These are phyloP conservation scores for Leccinum subrobustum DNA, from an alignment of 1,284 basidiomycete species.

Conservation along the genomic window DNA sequence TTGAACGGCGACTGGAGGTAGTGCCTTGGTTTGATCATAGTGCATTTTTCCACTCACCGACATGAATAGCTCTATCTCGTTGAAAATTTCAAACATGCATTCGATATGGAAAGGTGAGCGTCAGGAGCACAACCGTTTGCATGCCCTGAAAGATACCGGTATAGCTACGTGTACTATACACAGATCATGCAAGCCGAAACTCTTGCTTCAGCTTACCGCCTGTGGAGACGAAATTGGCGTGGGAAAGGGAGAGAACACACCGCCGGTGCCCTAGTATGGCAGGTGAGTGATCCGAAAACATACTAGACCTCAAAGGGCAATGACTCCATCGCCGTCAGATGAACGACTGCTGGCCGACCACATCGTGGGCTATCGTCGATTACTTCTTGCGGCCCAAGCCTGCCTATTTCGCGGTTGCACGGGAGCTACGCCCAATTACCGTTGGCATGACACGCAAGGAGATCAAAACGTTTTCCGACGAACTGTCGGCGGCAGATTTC, in stretches of 20 bases:
- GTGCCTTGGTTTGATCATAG: neutral
- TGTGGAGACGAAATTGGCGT: constrained; percentile 77
- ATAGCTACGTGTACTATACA: constrained; percentile 76
- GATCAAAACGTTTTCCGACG: constrained; percentile 54
- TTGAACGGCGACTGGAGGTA: constrained; percentile 68
- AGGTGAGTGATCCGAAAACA: constrained; percentile 41
- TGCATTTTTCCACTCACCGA: constrained; percentile 4
- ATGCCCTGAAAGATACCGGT: constrained; percentile 4
- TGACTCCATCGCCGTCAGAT: constrained; percentile 40
- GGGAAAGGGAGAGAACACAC: constrained; percentile 71
- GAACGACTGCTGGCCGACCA: constrained; percentile 82
- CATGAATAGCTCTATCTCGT: constrained; percentile 69
- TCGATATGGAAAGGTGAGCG: constrained; percentile 56
- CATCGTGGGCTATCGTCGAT: constrained; percentile 78
- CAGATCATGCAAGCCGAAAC: constrained; percentile 85
- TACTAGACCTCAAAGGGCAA: neutral
- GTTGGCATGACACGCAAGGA: constrained; percentile 83
- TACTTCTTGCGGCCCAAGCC: constrained; percentile 79
- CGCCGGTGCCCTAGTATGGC: constrained; percentile 80
- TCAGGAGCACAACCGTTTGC: neutral
- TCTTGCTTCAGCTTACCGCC: constrained; percentile 69
- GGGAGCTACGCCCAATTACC: constrained; percentile 70
- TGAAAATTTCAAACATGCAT: constrained; percentile 87
- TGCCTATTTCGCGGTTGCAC: constrained; percentile 66
- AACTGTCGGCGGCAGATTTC: constrained; percentile 62